Evolutionary conservation across 352 stramenopile genomes (phyloP).

Genomic region (Phytophthora palmivora): DNA sequence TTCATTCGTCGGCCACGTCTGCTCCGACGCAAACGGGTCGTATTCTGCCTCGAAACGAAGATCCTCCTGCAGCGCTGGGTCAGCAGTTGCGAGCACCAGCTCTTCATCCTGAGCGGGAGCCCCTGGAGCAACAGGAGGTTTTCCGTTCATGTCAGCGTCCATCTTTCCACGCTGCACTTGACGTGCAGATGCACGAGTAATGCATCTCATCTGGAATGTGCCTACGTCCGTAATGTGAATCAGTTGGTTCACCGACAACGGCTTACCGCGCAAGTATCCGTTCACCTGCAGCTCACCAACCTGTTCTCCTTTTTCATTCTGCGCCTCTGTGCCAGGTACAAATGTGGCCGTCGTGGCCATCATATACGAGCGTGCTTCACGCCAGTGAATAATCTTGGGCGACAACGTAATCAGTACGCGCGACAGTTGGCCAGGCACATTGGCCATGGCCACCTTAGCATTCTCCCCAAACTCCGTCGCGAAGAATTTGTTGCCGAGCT

Average conservation of each 20-base stretch:
- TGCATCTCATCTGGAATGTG: slow-evolving; percentile 91
- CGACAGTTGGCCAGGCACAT: slow-evolving; percentile 81
- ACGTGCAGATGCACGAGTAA: slow-evolving; percentile 58
- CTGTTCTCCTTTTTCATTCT: slow-evolving; percentile 56
- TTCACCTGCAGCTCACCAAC: slow-evolving; percentile 87
- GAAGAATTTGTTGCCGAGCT: slow-evolving; percentile 91
- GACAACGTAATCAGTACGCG: slow-evolving; percentile 84
- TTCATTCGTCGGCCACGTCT: slow-evolving; percentile 97
- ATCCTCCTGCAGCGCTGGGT: slow-evolving; percentile 76
- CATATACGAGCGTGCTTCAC: slow-evolving; percentile 89
- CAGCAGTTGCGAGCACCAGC: slow-evolving; percentile 69
- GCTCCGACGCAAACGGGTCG: slow-evolving; percentile 96
- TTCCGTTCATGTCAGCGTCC: slow-evolving; percentile 37
- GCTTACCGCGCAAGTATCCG: slow-evolving; percentile 96
- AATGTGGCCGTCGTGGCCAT: slow-evolving; percentile 73
- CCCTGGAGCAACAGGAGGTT: slow-evolving; percentile 23
- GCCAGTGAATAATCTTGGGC: slow-evolving; percentile 89
- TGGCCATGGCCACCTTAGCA: slow-evolving; percentile 82
- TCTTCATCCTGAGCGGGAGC: slow-evolving; percentile 35
- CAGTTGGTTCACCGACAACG: slow-evolving; percentile 95
- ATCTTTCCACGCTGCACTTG: slow-evolving; percentile 52
- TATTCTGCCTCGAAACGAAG: slow-evolving; percentile 90
- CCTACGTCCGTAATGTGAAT: slow-evolving; percentile 97
- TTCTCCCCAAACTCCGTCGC: slow-evolving; percentile 88
- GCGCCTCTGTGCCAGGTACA: slow-evolving; percentile 48